Evolutionary conservation across 2,329 filamentous ascomycete genomes (phyloP).

Genomic region (Sclerotinia subarctica): DNA sequence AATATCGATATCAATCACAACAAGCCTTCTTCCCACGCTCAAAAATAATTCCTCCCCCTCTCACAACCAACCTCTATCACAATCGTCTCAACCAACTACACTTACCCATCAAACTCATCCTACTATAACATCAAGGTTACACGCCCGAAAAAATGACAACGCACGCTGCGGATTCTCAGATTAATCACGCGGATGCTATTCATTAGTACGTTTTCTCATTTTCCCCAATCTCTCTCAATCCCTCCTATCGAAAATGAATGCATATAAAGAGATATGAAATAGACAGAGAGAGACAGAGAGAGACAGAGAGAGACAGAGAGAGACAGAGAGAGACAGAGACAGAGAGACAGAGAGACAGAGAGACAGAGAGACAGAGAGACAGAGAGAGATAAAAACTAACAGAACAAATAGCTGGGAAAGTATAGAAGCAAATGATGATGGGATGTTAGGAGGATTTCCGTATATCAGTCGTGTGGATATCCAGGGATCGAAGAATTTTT

Average conservation of each 20-base stretch:
- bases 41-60: not conserved
- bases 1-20: constrained; percentile 1
- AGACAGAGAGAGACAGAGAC: too few relatives aligned
- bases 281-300: too few relatives aligned
- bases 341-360: too few relatives aligned
- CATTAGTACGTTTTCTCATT: constrained; percentile 11
- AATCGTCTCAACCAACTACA: too few relatives aligned
- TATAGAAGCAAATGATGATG: constrained; percentile 55
- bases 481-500: constrained; percentile 65
- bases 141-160: not conserved
- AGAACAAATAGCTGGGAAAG: constrained; percentile 43
- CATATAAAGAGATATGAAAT: too few relatives aligned
- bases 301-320: too few relatives aligned
- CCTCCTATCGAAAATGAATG: too few relatives aligned
- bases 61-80: not conserved
- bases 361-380: not conserved
- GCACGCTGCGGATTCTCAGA: constrained; percentile 7
- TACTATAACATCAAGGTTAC: not conserved
- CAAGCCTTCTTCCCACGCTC: too few relatives aligned
- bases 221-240: not conserved
- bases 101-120: too few relatives aligned
- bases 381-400: not conserved
- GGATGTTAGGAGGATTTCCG: constrained; percentile 76
- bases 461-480: constrained; percentile 69
- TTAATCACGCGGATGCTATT: constrained; percentile 19